A percentile compares a stretch with the other conserved stretches of the same genome.
phyloP scores from a whole-genome alignment of 352 stramenopile genomes.

The Pythium insidiosum region DNA sequence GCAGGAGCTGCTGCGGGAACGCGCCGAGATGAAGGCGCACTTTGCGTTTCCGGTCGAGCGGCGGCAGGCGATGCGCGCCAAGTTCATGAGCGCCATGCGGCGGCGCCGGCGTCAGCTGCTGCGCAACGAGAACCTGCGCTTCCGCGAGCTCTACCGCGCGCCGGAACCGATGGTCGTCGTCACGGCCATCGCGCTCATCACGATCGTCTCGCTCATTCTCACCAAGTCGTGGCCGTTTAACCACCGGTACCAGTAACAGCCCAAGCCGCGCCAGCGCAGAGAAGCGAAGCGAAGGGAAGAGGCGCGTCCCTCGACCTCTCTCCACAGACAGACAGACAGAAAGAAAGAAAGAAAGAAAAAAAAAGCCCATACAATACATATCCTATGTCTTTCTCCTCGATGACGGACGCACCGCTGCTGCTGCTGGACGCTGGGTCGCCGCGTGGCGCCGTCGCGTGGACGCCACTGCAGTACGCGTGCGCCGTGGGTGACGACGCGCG shows the following conservation, averaged over 20 bases:
- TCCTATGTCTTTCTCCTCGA: too few relatives aligned
- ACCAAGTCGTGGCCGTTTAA: constrained; percentile 80
- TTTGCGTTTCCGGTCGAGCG: constrained; percentile 48
- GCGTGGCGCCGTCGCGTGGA: constrained; percentile 49
- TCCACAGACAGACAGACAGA: too few relatives aligned
- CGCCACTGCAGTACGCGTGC: constrained; percentile 67
- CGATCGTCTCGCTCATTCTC: constrained; percentile 58
- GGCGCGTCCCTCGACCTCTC: too few relatives aligned
- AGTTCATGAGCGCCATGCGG: constrained; percentile 39
- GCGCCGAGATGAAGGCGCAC: constrained; percentile 28
- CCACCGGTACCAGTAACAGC: constrained; percentile 15
- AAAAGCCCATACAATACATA: too few relatives aligned
- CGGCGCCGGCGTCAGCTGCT: constrained; percentile 55
- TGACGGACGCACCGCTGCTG: too few relatives aligned
- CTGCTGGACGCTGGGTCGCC: constrained; percentile 50
- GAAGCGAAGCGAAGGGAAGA: too few relatives aligned
- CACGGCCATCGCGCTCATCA: constrained; percentile 34
- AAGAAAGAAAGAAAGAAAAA: too few relatives aligned
- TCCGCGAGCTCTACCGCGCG: constrained; percentile 62
- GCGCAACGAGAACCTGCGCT: constrained; percentile 68
- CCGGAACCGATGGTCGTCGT: constrained; percentile 63
- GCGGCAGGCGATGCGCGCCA: constrained; percentile 19
- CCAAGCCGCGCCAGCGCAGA: too few relatives aligned
- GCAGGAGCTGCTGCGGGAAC: constrained; percentile 13
- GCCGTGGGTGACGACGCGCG: constrained; percentile 48